These are phyloP conservation scores for Plasmodium vivax DNA, from an alignment of 169 alveolate species.

Conservation along the genomic window DNA sequence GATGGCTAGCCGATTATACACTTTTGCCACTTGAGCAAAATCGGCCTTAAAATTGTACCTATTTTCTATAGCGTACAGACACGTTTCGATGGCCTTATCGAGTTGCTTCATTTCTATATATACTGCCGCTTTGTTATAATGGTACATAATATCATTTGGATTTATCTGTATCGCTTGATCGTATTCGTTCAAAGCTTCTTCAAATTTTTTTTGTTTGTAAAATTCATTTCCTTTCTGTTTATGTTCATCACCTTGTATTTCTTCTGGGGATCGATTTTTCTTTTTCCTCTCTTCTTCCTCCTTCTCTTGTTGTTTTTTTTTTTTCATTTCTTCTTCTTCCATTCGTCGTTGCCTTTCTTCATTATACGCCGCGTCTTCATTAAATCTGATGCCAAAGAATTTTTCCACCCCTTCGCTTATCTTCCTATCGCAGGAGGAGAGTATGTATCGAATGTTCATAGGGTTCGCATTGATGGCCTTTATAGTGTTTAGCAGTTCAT, in stretches of 20 bases:
- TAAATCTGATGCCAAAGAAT: slow-evolving; percentile 54
- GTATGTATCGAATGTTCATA: slow-evolving; percentile 57
- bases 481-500: slow-evolving; percentile 40
- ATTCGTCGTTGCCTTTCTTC: slow-evolving; percentile 27
- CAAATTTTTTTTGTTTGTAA: slow-evolving; percentile 92
- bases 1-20: slow-evolving; percentile 91
- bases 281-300: slow-evolving; percentile 61
- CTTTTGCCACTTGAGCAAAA: slow-evolving; percentile 89
- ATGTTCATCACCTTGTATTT: slow-evolving; percentile 81
- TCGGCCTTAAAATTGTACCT: slow-evolving; percentile 94
- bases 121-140: slow-evolving; percentile 95
- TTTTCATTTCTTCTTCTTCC: slow-evolving; percentile 62
- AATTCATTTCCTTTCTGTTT: slow-evolving; percentile 87
- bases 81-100: slow-evolving; percentile 92
- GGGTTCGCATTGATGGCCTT: slow-evolving; percentile 55
- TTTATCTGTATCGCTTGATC: slow-evolving; percentile 92
- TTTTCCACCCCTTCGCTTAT: slow-evolving; percentile 71
- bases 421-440: slow-evolving; percentile 32
- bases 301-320: slow-evolving; percentile 77
- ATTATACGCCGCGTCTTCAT: slow-evolving; percentile 7
- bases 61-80: slow-evolving; percentile 94
- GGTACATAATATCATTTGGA: slow-evolving; percentile 91
- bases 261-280: slow-evolving; percentile 46
- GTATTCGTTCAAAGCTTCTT: slow-evolving; percentile 94
- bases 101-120: slow-evolving; percentile 95